Base-by-base conservation (phyloP, 371 early-diverging fungal species). In the Mortierella sp. region DNA sequence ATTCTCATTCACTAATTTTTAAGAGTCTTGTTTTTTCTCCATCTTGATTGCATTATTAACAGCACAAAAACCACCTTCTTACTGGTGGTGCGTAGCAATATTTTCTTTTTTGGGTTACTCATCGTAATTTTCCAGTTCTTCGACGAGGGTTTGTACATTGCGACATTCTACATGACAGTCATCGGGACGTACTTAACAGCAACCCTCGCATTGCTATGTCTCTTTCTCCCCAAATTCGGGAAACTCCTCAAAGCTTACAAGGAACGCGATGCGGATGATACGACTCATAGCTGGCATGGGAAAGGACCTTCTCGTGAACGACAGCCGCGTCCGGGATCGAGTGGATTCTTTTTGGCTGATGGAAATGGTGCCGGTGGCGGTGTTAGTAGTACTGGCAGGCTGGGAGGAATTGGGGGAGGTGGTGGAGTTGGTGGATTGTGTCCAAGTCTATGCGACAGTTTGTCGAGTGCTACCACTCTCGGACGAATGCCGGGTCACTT, bases 211-310 rank as follows among this genome's bases (percentile, higher is more conserved):
- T 73, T 84, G 3, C 0, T 58, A 6, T 57, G 75, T 24, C 75
- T 84, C 3, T 84, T 84, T 54, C 21, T 48, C 1, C 84, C 80
- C 19, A 84, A 84, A 16, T 75, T 84, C 45, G 74, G 63, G 72
- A 28, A 16, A 2, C 70, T 80, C 21, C 72, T 65, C 72, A 78
- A 70, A n/a, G 52, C 74, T 8, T 8, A 42, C 52, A 34, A 47
- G 21, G 28, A 28, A 8, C 28, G 19, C 45, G 48, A 45, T 34
- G 31, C 10, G 21, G 31, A 28, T 24, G 50, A 54, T 21, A 68
- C 28, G 24, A 47, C 28, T 68, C 60, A 60, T 16, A 31, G 31
- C 11, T 60, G 28, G 60, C 31, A 31, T 13, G 31, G 6, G 31
- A 3, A 16, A 26, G 60, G 31, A 16, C 16, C 31, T 3, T 14